These are phyloP conservation scores for Phalaenopsis equestris DNA, from an alignment of 106 monocot genomes.

Conservation along the genomic window DNA sequence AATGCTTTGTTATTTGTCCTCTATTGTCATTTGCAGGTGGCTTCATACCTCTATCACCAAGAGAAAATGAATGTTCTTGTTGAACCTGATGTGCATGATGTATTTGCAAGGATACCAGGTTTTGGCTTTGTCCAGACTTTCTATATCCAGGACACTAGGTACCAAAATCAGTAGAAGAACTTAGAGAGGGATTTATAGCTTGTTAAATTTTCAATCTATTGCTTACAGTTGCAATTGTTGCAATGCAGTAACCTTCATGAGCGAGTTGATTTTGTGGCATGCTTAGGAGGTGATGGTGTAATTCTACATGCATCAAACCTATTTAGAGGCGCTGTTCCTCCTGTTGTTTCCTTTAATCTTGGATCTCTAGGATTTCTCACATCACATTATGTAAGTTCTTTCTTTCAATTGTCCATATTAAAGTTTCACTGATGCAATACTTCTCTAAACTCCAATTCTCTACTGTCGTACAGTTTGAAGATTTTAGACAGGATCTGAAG, in stretches of 20 bases:
- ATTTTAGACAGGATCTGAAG: constrained; percentile 63
- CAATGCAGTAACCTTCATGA: constrained; percentile 94
- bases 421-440: constrained; percentile 2
- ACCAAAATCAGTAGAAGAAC: background rate
- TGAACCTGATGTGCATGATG: constrained; percentile 97
- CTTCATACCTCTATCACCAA: constrained; percentile 76
- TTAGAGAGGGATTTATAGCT: background rate
- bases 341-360: constrained; percentile 96
- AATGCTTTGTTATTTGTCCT: constrained; percentile 12
- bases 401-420: constrained; percentile 5
- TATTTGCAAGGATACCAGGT: constrained; percentile 89
- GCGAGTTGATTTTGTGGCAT: constrained; percentile 94
- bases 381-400: constrained; percentile 70
- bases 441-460: constrained; percentile 10
- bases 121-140: constrained; percentile 99
- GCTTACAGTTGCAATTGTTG: constrained; percentile 1
- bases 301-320: constrained; percentile 96
- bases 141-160: constrained; percentile 96
- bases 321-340: constrained; percentile 95
- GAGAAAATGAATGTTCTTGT: constrained; percentile 98
- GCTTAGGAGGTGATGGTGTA: constrained; percentile 98
- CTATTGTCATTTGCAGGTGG: constrained; percentile 56
- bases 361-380: constrained; percentile 99
- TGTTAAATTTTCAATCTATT: constrained; percentile 2
- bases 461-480: constrained; percentile 55